Evolutionary conservation across 805 yeast genomes (phyloP).

Genomic region (Starmerella etchellsii): DNA sequence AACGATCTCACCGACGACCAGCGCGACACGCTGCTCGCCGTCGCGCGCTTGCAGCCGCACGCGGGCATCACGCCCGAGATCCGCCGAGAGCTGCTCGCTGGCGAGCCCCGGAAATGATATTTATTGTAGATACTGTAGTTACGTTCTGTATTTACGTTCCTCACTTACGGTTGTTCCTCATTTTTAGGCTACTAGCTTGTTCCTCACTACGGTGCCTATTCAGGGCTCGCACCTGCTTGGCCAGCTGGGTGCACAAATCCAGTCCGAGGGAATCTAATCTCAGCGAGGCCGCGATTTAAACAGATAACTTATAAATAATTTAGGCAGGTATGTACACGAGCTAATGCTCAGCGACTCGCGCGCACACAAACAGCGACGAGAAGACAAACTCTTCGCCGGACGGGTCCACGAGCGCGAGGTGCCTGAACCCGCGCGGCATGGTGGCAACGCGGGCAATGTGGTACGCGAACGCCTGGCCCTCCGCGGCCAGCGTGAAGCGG

Average conservation of each 20-base stretch:
- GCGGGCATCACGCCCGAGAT: slow-evolving; percentile 85
- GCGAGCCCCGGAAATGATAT: slow-evolving; percentile 28
- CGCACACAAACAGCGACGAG: slow-evolving; percentile 39
- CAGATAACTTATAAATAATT: too few relatives aligned
- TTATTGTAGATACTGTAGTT: background rate
- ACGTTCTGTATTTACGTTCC: background rate
- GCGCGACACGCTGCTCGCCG: slow-evolving; percentile 83
- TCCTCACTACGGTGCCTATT: too few relatives aligned
- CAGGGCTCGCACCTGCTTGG: too few relatives aligned
- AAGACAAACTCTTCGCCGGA: slow-evolving; percentile 69
- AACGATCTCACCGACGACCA: slow-evolving; percentile 98
- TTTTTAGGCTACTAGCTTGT: too few relatives aligned
- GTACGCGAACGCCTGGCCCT: slow-evolving; percentile 39
- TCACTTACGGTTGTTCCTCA: too few relatives aligned
- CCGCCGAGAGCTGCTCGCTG: slow-evolving; percentile 83
- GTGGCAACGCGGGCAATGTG: slow-evolving; percentile 48
- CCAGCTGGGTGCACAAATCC: too few relatives aligned
- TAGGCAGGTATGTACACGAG: too few relatives aligned
- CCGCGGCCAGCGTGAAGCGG: slow-evolving; percentile 27
- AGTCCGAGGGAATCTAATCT: too few relatives aligned
- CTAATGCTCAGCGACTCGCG: too few relatives aligned
- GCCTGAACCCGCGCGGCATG: slow-evolving; percentile 68
- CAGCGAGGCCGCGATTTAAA: too few relatives aligned
- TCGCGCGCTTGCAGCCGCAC: slow-evolving; percentile 81
- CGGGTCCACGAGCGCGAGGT: slow-evolving; percentile 58